Base-by-base conservation (phyloP, 768 basidiomycete species). In the Lentinula edodes region DNA sequence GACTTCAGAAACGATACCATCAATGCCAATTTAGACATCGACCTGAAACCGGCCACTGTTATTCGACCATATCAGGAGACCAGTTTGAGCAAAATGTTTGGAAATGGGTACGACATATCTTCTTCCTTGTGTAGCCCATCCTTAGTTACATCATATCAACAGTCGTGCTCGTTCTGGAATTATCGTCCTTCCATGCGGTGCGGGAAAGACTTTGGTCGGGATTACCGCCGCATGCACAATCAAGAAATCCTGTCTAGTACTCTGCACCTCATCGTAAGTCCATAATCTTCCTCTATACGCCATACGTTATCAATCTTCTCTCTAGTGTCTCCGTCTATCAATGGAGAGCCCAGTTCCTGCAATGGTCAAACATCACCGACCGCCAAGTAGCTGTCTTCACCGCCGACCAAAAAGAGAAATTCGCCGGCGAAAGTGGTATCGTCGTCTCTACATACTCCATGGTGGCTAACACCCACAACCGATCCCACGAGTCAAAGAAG, bases 31-130 rank as follows among this genome's bases (percentile, higher is more conserved):
- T 82, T 99, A 50, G 97, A 99, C 70, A 99, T 99, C 61, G 97
- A 99, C 73, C 84, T 99, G 58, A 99, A 99, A 72, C 97, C 97
- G 2, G 91, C 94, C 39, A 98, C 97, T 2, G 90, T 96, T 63
- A 97, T 99, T 70, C 84, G 97, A 59, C 94, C 97, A 13, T 99
- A 99, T 74, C 97, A 99, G 74, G 96, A 98, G 76, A 99, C 97
- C 58, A 95, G 92, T 71, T 78, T 99, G 46, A 95, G 93, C 66
- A 99, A 99, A 77, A 99, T 99, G 97, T 99, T 99, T 74, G 96
- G 97, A 58, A 98, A 99, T 72, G 97, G 95, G 92, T 94, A 73
- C 58, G 82, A 65, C 12, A 32, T 63, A 15, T 51, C 62, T 56
- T 65, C 20, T 32, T 45, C 32, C 46, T 43, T 64, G 5, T 58